Evolutionary conservation across 148 eudicot species (phyloP).

Genomic region (Arbutus unedo): DNA sequence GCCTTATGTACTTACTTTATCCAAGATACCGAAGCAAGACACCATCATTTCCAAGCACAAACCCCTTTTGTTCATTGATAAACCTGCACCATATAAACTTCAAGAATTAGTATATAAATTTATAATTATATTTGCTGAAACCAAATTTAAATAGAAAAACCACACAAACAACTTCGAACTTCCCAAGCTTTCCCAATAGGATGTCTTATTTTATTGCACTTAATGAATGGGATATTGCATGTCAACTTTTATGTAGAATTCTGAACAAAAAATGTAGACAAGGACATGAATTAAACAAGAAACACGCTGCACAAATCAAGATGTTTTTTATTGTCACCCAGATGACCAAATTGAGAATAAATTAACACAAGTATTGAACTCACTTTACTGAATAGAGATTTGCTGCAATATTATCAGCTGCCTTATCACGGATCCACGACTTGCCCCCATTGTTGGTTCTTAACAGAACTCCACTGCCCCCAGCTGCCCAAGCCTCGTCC

Average conservation of each 20-base stretch:
- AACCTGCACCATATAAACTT: conserved; percentile 47
- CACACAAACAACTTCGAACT: not conserved
- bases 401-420: conserved; percentile 97
- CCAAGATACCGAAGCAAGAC: conserved; percentile 94
- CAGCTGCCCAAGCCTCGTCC: conserved; percentile 99
- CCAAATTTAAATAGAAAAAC: not conserved
- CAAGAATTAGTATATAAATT: not conserved
- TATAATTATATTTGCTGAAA: not conserved
- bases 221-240: not conserved
- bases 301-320: not conserved
- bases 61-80: conserved; percentile 74
- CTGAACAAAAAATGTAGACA: not conserved
- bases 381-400: conserved; percentile 97
- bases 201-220: not conserved
- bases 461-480: conserved; percentile 91
- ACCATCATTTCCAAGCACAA: conserved; percentile 96
- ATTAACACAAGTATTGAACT: conserved; percentile 26
- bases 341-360: not conserved
- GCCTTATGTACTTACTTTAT: conserved; percentile 32
- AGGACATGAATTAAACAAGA: not conserved
- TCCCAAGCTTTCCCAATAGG: not conserved
- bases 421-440: conserved; percentile 95
- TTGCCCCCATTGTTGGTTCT: conserved; percentile 93
- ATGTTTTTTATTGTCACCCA: not conserved
- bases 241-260: not conserved